Conservation (phyloP, 2,329 filamentous ascomycete species). For the Neonectria magnoliae region DNA sequence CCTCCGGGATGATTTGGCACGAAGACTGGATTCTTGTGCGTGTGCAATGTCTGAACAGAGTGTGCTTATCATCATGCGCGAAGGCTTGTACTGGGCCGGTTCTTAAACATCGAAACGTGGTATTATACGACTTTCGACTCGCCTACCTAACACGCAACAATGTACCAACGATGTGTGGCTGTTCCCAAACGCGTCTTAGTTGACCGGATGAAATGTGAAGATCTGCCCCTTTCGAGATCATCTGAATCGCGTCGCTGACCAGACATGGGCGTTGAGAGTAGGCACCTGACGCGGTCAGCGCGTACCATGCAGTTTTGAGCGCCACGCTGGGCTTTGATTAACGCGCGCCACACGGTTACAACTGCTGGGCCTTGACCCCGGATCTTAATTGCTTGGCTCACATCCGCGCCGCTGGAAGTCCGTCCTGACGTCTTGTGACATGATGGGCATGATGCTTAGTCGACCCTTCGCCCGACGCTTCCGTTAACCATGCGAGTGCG, state of each 20-base stretch:
- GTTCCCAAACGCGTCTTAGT: background rate
- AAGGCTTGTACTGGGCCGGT: background rate
- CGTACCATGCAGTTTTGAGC: conserved; percentile 6
- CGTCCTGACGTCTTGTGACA: conserved; percentile 8
- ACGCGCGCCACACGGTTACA: conserved; percentile 12
- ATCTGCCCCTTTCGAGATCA: conserved; percentile 15
- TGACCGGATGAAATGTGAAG: conserved; percentile 8
- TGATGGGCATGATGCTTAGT: conserved; percentile 1
- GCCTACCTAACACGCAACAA: background rate
- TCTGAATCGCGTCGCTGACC: conserved; percentile 10
- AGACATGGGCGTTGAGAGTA: conserved; percentile 1
- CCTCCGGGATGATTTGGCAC: background rate
- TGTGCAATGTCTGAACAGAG: conserved; percentile 8
- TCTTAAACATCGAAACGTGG: background rate
- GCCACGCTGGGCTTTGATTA: conserved; percentile 14
- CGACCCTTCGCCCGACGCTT: conserved; percentile 9
- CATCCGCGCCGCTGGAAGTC: conserved; percentile 10
- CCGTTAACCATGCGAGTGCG: background rate
- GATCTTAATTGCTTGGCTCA: conserved; percentile 16
- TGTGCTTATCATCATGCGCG: background rate
- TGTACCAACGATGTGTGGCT: background rate
- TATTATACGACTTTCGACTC: background rate
- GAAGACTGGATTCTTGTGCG: conserved; percentile 3
- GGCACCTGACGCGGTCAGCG: conserved; percentile 17
- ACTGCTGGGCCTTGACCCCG: conserved; percentile 10